Conservation (phyloP, 192 early-diverging fungal species). For the Backusella australiensis region DNA sequence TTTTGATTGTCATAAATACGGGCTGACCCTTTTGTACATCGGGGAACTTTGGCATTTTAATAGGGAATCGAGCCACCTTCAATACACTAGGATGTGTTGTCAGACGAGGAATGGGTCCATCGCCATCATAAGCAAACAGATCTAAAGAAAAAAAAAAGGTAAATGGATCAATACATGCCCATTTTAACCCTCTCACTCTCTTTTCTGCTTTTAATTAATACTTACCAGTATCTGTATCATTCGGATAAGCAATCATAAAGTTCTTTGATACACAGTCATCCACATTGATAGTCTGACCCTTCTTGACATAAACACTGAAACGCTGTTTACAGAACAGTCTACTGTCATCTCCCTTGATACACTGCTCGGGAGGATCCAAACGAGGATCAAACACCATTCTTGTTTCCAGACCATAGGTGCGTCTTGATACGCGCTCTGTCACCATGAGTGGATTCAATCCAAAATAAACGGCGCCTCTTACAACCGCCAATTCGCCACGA, state of each 20-base stretch:
- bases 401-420: constrained; percentile 52
- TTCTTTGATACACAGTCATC: constrained; percentile 53
- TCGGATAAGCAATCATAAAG: constrained; percentile 46
- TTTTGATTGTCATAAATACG: constrained; percentile 47
- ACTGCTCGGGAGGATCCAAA: constrained; percentile 47
- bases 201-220: not conserved
- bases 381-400: constrained; percentile 52
- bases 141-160: constrained; percentile 18
- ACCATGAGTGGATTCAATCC: constrained; percentile 51
- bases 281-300: constrained; percentile 43
- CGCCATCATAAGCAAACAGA: constrained; percentile 36
- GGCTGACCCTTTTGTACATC: constrained; percentile 44
- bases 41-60: constrained; percentile 39
- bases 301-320: constrained; percentile 42
- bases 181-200: not conserved
- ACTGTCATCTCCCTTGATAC: constrained; percentile 46
- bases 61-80: constrained; percentile 40
- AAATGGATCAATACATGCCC: not conserved
- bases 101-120: constrained; percentile 26
- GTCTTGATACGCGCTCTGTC: constrained; percentile 49
- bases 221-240: constrained; percentile 44
- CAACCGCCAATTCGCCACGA: constrained; percentile 47
- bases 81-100: constrained; percentile 35
- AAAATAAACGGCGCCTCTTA: constrained; percentile 54
- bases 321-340: constrained; percentile 39